Percentiles rank a stretch among this genome's conserved stretches.
phyloP scores from a whole-genome alignment of 257 asterid genomes.

The Solanum medicagineum region DNA sequence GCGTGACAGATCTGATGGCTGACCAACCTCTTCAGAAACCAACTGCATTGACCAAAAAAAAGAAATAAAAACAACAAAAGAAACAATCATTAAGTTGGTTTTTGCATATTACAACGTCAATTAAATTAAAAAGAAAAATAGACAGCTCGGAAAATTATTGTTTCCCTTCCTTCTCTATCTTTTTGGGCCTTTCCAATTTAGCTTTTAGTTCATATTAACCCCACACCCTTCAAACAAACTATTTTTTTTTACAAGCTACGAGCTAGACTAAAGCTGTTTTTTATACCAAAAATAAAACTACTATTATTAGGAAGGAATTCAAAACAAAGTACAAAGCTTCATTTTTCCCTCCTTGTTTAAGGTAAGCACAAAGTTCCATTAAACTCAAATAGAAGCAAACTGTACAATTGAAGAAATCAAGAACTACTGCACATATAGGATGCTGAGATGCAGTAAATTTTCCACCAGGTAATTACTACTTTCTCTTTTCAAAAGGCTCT shows the following conservation, averaged over 20 bases:
- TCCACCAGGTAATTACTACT: not conserved
- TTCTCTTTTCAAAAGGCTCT: not conserved
- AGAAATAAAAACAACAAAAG: not conserved
- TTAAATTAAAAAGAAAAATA: not conserved
- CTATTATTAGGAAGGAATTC: not conserved
- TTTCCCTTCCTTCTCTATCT: not conserved
- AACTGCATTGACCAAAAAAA: constrained; percentile 11
- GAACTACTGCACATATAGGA: not conserved
- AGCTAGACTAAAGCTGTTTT: not conserved
- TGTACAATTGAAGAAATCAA: not conserved
- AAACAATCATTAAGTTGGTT: not conserved
- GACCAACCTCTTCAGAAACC: constrained; percentile 13
- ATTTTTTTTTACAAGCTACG: not conserved
- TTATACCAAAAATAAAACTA: not conserved
- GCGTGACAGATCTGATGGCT: constrained; percentile 1
- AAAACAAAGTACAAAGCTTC: not conserved
- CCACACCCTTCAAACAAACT: not conserved
- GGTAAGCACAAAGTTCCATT: not conserved
- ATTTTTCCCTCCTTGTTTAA: not conserved
- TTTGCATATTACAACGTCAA: not conserved
- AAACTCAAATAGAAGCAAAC: not conserved
- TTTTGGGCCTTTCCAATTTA: not conserved
- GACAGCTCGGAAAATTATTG: not conserved
- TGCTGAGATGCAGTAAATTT: not conserved
- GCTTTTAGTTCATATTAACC: not conserved